A percentile compares a stretch with the other conserved stretches of the same genome.
phyloP scores from a whole-genome alignment of 2,329 filamentous ascomycete species.

The Ramichloridium luteum region DNA sequence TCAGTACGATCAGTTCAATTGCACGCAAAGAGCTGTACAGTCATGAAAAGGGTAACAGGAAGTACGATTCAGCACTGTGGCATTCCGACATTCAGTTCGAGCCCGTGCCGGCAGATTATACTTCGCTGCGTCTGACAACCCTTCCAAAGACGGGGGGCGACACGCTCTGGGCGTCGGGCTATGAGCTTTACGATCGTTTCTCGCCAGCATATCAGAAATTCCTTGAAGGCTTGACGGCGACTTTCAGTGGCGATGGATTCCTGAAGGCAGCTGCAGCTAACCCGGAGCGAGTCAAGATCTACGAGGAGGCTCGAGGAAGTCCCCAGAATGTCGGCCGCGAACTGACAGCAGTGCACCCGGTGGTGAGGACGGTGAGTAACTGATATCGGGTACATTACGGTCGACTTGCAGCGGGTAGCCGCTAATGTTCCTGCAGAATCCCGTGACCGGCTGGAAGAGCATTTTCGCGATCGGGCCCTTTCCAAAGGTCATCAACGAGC shows the following conservation, averaged over 20 bases:
- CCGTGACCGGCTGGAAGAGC: conserved; percentile 50
- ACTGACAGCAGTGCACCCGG: conserved; percentile 30
- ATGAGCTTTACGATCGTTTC: conserved; percentile 54
- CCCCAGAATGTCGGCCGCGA: conserved; percentile 15
- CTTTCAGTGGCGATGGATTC: conserved; percentile 25
- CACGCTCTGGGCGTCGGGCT: conserved; percentile 56
- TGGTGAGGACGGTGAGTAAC: conserved; percentile 45
- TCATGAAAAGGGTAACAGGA: conserved; percentile 17
- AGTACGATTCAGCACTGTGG: conserved; percentile 26
- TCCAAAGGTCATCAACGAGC: conserved; percentile 42
- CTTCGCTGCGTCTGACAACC: conserved; percentile 44
- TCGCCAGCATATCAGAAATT: conserved; percentile 45
- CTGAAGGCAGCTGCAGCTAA: conserved; percentile 24
- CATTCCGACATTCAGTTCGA: conserved; percentile 56
- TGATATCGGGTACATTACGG: too few species aligned
- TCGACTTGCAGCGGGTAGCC: too few species aligned
- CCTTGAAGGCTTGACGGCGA: conserved; percentile 47
- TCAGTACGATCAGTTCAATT: conserved; percentile 51
- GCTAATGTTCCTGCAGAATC: too few species aligned
- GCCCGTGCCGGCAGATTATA: conserved; percentile 51
- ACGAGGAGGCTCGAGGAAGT: conserved; percentile 14
- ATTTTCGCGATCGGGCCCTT: conserved; percentile 49
- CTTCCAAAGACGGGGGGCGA: conserved; percentile 44
- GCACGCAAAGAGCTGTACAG: conserved; percentile 38
- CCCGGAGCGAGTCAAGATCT: conserved; percentile 13